phyloP scores from a whole-genome alignment of 169 alveolate genomes.

The Eimeria praecox region DNA sequence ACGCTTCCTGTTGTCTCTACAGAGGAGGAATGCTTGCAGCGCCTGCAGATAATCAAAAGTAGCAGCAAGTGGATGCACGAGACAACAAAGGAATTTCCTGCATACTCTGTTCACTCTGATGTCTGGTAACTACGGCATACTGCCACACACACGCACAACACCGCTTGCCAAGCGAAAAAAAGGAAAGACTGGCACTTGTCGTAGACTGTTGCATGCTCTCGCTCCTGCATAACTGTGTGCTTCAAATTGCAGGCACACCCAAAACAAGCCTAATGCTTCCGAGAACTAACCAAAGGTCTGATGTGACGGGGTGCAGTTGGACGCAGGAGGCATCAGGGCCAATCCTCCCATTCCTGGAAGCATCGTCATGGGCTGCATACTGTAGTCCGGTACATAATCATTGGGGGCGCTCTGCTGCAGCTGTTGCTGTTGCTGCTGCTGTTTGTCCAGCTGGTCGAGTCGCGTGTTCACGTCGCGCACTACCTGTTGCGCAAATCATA shows the following conservation, averaged over 20 bases:
- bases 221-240: background rate
- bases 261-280: background rate
- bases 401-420: slow-evolving; percentile 91
- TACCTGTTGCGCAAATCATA: slow-evolving; percentile 66
- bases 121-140: background rate
- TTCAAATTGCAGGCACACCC: background rate
- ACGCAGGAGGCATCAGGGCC: slow-evolving; percentile 81
- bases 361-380: slow-evolving; percentile 72
- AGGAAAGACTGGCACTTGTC: background rate
- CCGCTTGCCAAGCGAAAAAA: background rate
- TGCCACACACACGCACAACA: background rate
- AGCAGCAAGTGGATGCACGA: background rate
- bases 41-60: slow-evolving; percentile 34
- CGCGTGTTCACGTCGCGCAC: slow-evolving; percentile 90
- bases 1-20: slow-evolving; percentile 2
- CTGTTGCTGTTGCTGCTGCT: slow-evolving; percentile 90
- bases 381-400: slow-evolving; percentile 86
- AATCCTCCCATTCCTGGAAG: slow-evolving; percentile 83
- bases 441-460: slow-evolving; percentile 90
- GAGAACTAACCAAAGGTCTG: slow-evolving; percentile 70
- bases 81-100: background rate
- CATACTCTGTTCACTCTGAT: background rate
- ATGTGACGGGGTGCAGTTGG: slow-evolving; percentile 55
- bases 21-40: slow-evolving; percentile 30
- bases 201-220: background rate